phyloP scores from a whole-genome alignment of 805 yeast genomes.

The Blastobotrys chiropterorum region DNA sequence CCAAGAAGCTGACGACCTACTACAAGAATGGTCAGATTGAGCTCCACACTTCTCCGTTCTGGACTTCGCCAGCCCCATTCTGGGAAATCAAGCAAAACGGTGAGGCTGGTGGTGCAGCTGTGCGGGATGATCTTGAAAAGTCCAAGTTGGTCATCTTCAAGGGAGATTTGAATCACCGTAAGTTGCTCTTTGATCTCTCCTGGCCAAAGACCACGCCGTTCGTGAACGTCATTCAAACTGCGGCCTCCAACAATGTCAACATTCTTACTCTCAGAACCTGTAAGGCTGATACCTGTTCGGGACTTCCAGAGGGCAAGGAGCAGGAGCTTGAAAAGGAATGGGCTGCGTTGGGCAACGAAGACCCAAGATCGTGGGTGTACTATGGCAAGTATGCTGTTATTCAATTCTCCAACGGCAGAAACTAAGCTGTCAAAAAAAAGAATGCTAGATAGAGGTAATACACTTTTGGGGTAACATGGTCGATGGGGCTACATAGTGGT shows the following conservation, averaged over 20 bases:
- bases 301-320: slow-evolving; percentile 62
- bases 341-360: slow-evolving; percentile 50
- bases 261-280: slow-evolving; percentile 81
- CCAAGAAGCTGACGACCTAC: slow-evolving; percentile 40
- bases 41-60: slow-evolving; percentile 61
- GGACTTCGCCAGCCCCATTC: slow-evolving; percentile 79
- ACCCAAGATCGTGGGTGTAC: slow-evolving; percentile 74
- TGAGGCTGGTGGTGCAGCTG: slow-evolving; percentile 48
- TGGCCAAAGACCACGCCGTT: slow-evolving; percentile 86
- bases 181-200: slow-evolving; percentile 80
- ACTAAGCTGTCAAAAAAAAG: too few species aligned
- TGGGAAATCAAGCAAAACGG: slow-evolving; percentile 58
- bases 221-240: slow-evolving; percentile 55
- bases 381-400: slow-evolving; percentile 95
- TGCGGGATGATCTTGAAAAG: slow-evolving; percentile 51
- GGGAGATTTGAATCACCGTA: slow-evolving; percentile 95
- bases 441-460: neutral
- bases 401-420: slow-evolving; percentile 43
- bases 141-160: slow-evolving; percentile 74
- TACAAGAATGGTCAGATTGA: slow-evolving; percentile 42
- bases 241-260: slow-evolving; percentile 58
- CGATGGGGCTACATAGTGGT: too few species aligned
- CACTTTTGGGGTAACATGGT: neutral
- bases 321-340: slow-evolving; percentile 59
- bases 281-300: slow-evolving; percentile 94